These are phyloP conservation scores for Toxicodendron radicans DNA, from an alignment of 345 rosid genomes.

Conservation along the genomic window DNA sequence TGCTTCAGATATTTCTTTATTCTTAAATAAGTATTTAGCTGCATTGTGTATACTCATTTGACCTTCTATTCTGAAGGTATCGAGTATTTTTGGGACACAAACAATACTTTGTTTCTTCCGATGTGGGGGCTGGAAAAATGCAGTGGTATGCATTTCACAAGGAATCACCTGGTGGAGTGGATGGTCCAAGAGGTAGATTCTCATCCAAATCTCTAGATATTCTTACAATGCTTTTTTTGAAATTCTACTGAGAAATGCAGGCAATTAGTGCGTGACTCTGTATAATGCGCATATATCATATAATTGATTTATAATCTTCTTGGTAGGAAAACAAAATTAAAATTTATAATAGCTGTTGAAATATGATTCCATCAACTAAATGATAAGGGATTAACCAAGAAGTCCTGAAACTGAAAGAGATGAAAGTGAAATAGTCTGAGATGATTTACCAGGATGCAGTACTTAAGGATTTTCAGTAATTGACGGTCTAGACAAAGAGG, in stretches of 20 bases:
- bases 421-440: neutral
- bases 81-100: slow-evolving; percentile 95
- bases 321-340: neutral
- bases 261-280: neutral
- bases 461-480: too few relatives aligned
- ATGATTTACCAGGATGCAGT: neutral
- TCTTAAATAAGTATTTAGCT: neutral
- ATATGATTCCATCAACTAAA: neutral
- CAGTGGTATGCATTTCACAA: slow-evolving; percentile 97
- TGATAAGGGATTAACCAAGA: neutral
- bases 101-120: slow-evolving; percentile 94
- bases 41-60: slow-evolving; percentile 11
- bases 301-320: neutral
- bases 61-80: slow-evolving; percentile 45
- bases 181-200: slow-evolving; percentile 56
- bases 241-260: neutral
- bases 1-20: too few relatives aligned
- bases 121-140: slow-evolving; percentile 98
- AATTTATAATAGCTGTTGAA: neutral
- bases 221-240: neutral
- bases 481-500: neutral
- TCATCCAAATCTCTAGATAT: slow-evolving; percentile 14
- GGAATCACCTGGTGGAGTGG: slow-evolving; percentile 78
- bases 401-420: neutral
- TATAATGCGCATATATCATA: neutral